These are phyloP conservation scores for Penicillium sp. DNA, from an alignment of 2,329 filamentous ascomycete species.

Conservation along the genomic window DNA sequence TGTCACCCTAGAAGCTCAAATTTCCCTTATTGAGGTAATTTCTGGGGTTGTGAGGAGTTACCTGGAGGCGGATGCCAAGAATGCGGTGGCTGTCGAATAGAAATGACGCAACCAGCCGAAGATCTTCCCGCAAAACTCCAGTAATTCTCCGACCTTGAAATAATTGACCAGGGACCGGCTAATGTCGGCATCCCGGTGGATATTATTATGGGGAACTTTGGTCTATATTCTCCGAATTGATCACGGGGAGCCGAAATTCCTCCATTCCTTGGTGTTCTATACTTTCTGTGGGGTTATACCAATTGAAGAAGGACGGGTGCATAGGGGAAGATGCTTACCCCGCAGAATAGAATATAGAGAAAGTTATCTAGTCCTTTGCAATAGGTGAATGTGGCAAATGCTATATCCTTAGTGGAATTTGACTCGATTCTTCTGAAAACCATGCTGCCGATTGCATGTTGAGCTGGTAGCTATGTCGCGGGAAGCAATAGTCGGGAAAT, in stretches of 20 bases:
- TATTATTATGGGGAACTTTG: neutral
- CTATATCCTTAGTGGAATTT: neutral
- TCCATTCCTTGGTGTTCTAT: neutral
- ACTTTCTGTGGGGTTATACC: neutral
- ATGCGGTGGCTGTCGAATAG: conserved; percentile 6
- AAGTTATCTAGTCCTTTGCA: neutral
- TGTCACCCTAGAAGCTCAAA: neutral
- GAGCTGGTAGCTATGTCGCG: no score
- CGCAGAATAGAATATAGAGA: neutral
- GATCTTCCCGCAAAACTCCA: conserved; percentile 10
- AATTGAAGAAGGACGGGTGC: neutral
- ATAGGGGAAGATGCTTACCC: neutral
- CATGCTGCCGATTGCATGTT: no score
- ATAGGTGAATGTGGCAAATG: neutral
- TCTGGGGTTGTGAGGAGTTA: neutral
- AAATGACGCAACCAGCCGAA: conserved; percentile 8
- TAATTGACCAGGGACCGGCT: neutral
- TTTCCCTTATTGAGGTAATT: neutral
- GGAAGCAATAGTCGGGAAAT: no score
- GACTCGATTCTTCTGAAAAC: neutral
- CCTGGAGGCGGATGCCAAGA: neutral
- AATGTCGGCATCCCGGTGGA: conserved; percentile 1
- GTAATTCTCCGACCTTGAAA: neutral
- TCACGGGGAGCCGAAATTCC: conserved; percentile 1
- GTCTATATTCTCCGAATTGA: neutral